A percentile compares a stretch with the other conserved stretches of the same genome.
Evolutionary conservation across 148 eudicot genomes (phyloP).

Genomic region (Chenopodium suecicum): DNA sequence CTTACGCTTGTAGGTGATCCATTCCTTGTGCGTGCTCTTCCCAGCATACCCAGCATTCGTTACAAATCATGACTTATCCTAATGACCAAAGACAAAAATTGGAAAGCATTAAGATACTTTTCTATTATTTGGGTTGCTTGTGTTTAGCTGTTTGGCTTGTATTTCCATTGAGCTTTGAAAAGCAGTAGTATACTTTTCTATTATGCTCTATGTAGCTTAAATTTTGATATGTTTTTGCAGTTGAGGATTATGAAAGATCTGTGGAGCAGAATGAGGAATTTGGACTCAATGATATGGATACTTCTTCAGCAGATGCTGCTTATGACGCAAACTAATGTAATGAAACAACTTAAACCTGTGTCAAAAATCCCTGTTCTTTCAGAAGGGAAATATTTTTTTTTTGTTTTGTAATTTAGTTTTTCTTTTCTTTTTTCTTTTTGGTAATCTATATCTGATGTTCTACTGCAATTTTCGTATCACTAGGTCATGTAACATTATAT

Average conservation of each 20-base stretch:
- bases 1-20: too few species aligned
- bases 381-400: neutral
- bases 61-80: neutral
- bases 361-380: neutral
- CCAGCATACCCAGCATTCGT: too few species aligned
- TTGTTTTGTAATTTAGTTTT: neutral
- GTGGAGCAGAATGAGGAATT: slow-evolving; percentile 97
- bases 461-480: neutral
- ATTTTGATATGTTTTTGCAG: slow-evolving; percentile 30
- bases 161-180: neutral
- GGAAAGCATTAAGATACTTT: too few species aligned
- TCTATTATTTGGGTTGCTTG: too few species aligned
- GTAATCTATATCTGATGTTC: neutral
- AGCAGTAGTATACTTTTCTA: neutral
- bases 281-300: slow-evolving; percentile 93
- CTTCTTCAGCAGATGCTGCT: slow-evolving; percentile 84
- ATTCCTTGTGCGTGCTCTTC: too few species aligned
- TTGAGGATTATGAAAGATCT: slow-evolving; percentile 86
- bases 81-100: too few species aligned
- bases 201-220: neutral
- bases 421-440: neutral
- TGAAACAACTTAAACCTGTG: neutral
- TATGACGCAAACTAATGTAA: slow-evolving; percentile 32
- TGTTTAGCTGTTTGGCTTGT: neutral
- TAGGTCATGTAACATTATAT: neutral